Base-by-base conservation (phyloP, 106 monocot species). In the Posidonia australis region DNA sequence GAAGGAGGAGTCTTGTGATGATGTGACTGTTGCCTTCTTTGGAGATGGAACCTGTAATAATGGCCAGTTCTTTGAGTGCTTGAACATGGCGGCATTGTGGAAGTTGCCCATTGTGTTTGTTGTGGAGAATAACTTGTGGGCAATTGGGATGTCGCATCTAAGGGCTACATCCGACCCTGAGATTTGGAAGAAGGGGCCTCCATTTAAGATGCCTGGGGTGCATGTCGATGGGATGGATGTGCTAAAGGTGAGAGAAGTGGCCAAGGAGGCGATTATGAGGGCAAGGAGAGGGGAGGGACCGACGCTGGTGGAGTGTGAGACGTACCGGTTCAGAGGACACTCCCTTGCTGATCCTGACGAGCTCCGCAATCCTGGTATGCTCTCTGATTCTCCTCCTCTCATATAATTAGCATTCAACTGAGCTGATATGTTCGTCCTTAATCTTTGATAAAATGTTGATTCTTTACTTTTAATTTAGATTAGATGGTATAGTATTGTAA, bases 101-200 rank as follows among this genome's bases (percentile, higher is more conserved):
- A 99, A 99, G 81, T 77, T 99, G 51, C 98, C 98, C n/a, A 99
- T 99, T 26, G 72, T 99, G 62, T 99, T 99, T 64, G 98, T 99
- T 45, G 98, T 99, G 60, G 98, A 99, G 79, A 99, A 99, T 29
- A 99, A 99, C 44, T 54, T 88, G 67, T 99, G 91, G 91, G 91
- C 98, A 0, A 91, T 99, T 19, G 85, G 87, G 28, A 99, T 88
- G 98, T 91, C 91, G 0, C 98, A 99, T 47, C 16, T 99, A 12
- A 69, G 91, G 32, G 79, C 91, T 5, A 88, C 91, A 9, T 99
- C 98, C 0, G 98, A 91, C 26, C 91, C 91, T 0, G 91, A 88
- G 77, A 99, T 99, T 16, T 99, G 76, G 72, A 99, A 85, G 81
- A 99, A 99, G 67, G 98, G 98, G 0, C 83, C 87, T 5, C 73